Percentiles rank a stretch among this genome's conserved stretches.
Evolutionary conservation across 345 rosid genomes (phyloP).

Genomic region (Camelina hispida): DNA sequence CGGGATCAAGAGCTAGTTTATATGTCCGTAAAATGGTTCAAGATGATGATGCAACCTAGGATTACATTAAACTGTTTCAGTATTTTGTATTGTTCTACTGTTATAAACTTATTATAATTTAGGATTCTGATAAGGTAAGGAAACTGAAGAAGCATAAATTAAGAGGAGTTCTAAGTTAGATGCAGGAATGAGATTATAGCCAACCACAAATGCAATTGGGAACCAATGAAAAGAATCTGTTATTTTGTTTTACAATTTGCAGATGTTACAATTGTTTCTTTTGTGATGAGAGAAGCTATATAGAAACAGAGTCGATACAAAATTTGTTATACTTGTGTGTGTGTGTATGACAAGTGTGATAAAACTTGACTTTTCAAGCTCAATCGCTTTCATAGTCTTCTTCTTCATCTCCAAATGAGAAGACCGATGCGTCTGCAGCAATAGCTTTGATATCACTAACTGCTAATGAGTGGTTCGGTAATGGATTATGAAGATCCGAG

Average conservation of each 20-base stretch:
- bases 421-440: slow-evolving; percentile 92
- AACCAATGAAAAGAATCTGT: background rate
- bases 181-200: background rate
- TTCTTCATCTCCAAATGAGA: slow-evolving; percentile 86
- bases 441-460: slow-evolving; percentile 74
- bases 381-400: slow-evolving; percentile 80
- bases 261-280: background rate
- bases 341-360: background rate
- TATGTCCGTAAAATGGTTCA: slow-evolving; percentile 59
- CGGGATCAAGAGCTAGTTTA: slow-evolving; percentile 47
- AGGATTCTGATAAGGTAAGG: background rate
- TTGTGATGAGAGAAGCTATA: background rate
- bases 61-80: background rate
- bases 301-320: background rate
- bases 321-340: background rate
- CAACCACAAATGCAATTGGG: background rate
- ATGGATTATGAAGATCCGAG: slow-evolving; percentile 1
- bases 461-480: slow-evolving; percentile 31
- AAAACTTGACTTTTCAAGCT: background rate
- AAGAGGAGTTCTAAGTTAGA: background rate
- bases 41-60: slow-evolving; percentile 17
- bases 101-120: no score
- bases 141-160: no score
- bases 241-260: background rate
- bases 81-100: background rate